phyloP scores from a whole-genome alignment of 2,329 filamentous ascomycete species.

The Hymenoscyphus fructigenus region DNA sequence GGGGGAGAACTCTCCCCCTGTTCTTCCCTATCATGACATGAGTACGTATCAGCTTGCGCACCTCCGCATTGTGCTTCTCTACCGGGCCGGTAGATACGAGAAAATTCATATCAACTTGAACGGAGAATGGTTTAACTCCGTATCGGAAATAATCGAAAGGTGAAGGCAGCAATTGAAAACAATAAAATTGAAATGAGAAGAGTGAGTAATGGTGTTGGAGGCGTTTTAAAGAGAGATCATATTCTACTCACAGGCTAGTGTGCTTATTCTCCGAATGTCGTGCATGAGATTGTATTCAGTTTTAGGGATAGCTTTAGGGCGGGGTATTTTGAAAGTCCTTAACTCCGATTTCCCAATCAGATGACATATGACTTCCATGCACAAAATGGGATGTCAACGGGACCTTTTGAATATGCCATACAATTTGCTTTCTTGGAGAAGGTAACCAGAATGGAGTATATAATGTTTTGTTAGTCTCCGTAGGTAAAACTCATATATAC shows the following conservation, averaged over 20 bases:
- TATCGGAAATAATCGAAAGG: neutral
- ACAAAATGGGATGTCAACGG: no score
- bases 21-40: constrained; percentile 28
- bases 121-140: neutral
- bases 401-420: no score
- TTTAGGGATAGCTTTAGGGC: neutral
- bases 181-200: neutral
- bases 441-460: no score
- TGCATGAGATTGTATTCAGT: neutral
- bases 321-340: neutral
- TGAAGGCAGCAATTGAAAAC: neutral
- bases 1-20: constrained; percentile 31
- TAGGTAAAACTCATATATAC: no score
- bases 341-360: no score
- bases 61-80: constrained; percentile 34
- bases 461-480: no score
- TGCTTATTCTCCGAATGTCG: neutral
- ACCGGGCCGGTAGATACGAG: constrained; percentile 25
- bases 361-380: no score
- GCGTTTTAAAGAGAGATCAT: neutral
- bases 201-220: neutral
- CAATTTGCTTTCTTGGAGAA: no score
- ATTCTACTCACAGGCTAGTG: neutral
- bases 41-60: constrained; percentile 24
- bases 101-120: constrained; percentile 4